phyloP scores from a whole-genome alignment of 768 basidiomycete genomes.

The Favolaschia claudopus region DNA sequence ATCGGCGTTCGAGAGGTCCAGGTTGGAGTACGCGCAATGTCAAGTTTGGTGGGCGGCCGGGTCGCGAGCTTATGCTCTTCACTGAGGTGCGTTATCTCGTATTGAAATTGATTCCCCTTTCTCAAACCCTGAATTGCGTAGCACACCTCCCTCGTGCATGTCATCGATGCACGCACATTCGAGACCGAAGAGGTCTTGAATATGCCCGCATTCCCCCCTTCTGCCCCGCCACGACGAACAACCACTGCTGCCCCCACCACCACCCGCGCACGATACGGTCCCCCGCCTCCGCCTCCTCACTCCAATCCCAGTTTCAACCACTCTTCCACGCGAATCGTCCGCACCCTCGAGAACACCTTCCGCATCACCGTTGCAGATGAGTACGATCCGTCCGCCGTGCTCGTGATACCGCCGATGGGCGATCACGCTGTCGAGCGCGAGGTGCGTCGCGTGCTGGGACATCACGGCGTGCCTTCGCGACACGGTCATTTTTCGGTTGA shows the following conservation, averaged over 20 bases:
- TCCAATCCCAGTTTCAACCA: too few species aligned
- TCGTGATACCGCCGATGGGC: slow-evolving; percentile 64
- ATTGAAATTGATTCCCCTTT: not conserved
- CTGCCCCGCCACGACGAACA: slow-evolving; percentile 16
- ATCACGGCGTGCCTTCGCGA: slow-evolving; percentile 53
- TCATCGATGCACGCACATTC: slow-evolving; percentile 89
- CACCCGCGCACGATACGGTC: slow-evolving; percentile 4
- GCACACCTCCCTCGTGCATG: slow-evolving; percentile 85
- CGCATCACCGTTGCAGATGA: slow-evolving; percentile 53
- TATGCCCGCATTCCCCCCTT: slow-evolving; percentile 51
- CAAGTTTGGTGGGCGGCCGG: slow-evolving; percentile 77
- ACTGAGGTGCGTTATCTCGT: slow-evolving; percentile 71
- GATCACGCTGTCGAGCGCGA: slow-evolving; percentile 63
- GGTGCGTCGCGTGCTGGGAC: slow-evolving; percentile 60
- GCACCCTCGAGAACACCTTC: slow-evolving; percentile 66
- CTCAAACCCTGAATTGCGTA: slow-evolving; percentile 40
- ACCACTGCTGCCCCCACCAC: slow-evolving; percentile 7
- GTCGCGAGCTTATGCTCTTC: slow-evolving; percentile 85
- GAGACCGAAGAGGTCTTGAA: slow-evolving; percentile 75
- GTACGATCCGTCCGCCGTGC: too few species aligned
- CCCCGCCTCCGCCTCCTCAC: slow-evolving; percentile 11
- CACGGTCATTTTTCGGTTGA: slow-evolving; percentile 20
- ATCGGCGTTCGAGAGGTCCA: slow-evolving; percentile 63
- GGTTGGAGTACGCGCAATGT: slow-evolving; percentile 88
- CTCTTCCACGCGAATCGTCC: slow-evolving; percentile 44